Conservation (phyloP, 2,329 filamentous ascomycete genomes). For the Botrytis paeoniae region DNA sequence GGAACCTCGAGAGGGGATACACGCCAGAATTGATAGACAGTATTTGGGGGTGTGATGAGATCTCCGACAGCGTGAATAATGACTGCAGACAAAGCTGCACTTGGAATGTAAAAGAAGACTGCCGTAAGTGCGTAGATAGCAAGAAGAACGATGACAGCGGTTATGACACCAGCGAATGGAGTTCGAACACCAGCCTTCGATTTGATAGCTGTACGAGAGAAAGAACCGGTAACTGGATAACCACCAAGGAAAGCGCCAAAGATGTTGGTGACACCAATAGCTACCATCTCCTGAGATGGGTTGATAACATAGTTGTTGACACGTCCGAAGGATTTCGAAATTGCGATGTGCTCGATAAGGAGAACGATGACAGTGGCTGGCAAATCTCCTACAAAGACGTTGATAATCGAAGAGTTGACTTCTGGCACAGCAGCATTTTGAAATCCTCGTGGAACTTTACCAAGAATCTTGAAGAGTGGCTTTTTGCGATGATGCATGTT, state of each 20-base stretch:
- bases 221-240: conserved; percentile 91
- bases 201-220: conserved; percentile 94
- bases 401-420: conserved; percentile 64
- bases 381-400: conserved; percentile 66
- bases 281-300: conserved; percentile 92
- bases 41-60: conserved; percentile 85
- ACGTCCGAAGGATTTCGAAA: conserved; percentile 93
- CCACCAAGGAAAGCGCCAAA: conserved; percentile 88
- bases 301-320: conserved; percentile 96
- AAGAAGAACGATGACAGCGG: conserved; percentile 77
- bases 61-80: conserved; percentile 97
- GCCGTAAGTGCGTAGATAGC: conserved; percentile 85
- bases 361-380: conserved; percentile 91
- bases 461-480: conserved; percentile 71
- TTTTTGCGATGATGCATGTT: conserved; percentile 65
- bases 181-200: conserved; percentile 94
- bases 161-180: conserved; percentile 85
- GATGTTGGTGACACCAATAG: conserved; percentile 86
- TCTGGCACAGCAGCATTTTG: conserved; percentile 71
- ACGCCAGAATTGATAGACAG: conserved; percentile 91
- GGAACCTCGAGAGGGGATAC: conserved; percentile 86
- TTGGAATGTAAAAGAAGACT: conserved; percentile 93
- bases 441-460: conserved; percentile 80
- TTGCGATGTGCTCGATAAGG: conserved; percentile 94
- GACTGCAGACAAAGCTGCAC: conserved; percentile 74